These are phyloP conservation scores for Alloascoidea africana DNA, from an alignment of 805 yeast species.

Conservation along the genomic window DNA sequence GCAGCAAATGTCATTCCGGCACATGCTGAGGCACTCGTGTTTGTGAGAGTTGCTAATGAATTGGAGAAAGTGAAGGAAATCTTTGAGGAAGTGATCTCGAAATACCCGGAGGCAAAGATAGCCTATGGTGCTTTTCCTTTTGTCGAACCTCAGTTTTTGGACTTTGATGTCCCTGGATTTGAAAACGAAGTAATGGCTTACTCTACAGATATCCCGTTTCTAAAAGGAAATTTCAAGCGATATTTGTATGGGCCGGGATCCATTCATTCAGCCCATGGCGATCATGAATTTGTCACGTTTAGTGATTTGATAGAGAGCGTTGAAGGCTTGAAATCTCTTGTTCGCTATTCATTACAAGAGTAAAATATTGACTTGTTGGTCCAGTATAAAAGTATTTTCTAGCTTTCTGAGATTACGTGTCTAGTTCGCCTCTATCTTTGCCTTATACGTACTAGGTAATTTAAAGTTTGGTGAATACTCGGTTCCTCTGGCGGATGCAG, in stretches of 20 bases:
- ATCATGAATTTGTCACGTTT: conserved; percentile 34
- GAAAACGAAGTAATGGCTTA: conserved; percentile 34
- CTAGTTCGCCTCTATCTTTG: no score
- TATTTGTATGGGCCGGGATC: conserved; percentile 58
- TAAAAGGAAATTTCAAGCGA: conserved; percentile 22
- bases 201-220: conserved; percentile 36
- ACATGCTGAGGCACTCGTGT: conserved; percentile 29
- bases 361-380: no score
- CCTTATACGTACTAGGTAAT: no score
- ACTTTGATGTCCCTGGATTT: conserved; percentile 51
- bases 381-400: no score
- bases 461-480: no score
- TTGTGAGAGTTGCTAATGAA: conserved; percentile 40
- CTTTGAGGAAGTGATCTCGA: conserved; percentile 20
- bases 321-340: conserved; percentile 33
- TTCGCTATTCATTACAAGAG: conserved; percentile 10
- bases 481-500: no score
- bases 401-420: no score
- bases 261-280: conserved; percentile 45
- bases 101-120: background rate
- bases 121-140: conserved; percentile 10
- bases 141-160: conserved; percentile 30
- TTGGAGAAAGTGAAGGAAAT: conserved; percentile 20
- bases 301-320: conserved; percentile 33
- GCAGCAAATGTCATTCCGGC: conserved; percentile 59